Evolutionary conservation across 306 rosid genomes (phyloP).

Genomic region (Vigna hirtella): DNA sequence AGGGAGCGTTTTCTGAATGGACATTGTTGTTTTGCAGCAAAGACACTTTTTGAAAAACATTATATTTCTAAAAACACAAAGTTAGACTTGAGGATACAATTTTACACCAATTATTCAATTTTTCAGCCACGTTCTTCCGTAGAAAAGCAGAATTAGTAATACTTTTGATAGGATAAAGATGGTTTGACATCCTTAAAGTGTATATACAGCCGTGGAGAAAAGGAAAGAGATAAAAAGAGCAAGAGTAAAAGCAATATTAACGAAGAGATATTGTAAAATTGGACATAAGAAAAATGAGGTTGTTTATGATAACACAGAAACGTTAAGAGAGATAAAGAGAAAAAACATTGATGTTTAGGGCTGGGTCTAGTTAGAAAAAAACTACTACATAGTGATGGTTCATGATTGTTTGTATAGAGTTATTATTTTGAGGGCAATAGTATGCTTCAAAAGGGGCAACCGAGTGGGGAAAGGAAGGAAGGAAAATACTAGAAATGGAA

Average conservation of each 20-base stretch:
- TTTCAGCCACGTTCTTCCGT: background rate
- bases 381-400: background rate
- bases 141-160: background rate
- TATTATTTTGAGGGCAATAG: slow-evolving; percentile 23
- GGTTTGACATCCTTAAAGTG: slow-evolving; percentile 4
- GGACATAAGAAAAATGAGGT: background rate
- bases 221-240: background rate
- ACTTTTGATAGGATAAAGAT: background rate
- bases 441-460: slow-evolving; percentile 46
- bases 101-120: background rate
- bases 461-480: slow-evolving; percentile 10
- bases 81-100: background rate
- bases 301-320: background rate
- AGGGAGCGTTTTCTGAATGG: slow-evolving; percentile 8
- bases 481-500: slow-evolving; percentile 37
- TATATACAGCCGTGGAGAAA: background rate
- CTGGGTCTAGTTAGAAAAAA: background rate
- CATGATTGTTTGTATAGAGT: slow-evolving; percentile 29
- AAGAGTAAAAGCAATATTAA: background rate
- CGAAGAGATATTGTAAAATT: background rate
- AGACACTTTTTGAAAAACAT: background rate
- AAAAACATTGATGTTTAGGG: background rate
- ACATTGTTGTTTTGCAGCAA: background rate
- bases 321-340: background rate
- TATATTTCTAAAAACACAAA: background rate